phyloP scores from a whole-genome alignment of 31 red algal species.

The Asparagopsis taxiformis region DNA sequence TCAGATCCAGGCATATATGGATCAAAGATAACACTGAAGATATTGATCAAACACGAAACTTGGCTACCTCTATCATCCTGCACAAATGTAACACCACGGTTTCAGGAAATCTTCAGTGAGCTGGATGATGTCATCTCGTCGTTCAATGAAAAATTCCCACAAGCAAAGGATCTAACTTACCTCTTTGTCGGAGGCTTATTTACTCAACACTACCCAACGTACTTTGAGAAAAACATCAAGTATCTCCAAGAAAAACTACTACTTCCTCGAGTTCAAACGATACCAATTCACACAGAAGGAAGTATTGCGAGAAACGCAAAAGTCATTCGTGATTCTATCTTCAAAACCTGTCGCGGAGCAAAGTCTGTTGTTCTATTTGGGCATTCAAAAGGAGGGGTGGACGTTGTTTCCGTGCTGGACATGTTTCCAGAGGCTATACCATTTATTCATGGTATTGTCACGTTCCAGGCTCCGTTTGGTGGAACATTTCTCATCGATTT shows the following conservation, averaged over 20 bases:
- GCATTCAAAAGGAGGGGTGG: constrained; percentile 75
- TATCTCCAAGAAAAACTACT: constrained; percentile 44
- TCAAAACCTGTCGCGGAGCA: constrained; percentile 20
- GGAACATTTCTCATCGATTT: constrained; percentile 69
- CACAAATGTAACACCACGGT: constrained; percentile 30
- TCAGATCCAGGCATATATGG: background rate
- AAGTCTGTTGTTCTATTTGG: constrained; percentile 63
- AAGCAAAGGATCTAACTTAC: constrained; percentile 44
- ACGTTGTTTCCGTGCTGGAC: constrained; percentile 37
- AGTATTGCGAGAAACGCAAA: constrained; percentile 53
- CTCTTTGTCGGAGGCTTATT: constrained; percentile 76
- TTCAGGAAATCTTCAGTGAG: constrained; percentile 24
- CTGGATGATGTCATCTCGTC: background rate
- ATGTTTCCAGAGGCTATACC: constrained; percentile 34
- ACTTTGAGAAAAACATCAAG: constrained; percentile 59
- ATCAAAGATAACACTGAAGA: constrained; percentile 4
- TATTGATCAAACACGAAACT: constrained; percentile 7
- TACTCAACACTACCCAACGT: constrained; percentile 63
- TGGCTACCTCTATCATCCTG: constrained; percentile 5
- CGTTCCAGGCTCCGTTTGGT: constrained; percentile 74
- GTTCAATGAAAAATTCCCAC: constrained; percentile 37
- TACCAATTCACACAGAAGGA: constrained; percentile 72
- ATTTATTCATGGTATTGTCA: constrained; percentile 47
- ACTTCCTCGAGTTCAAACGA: constrained; percentile 23
- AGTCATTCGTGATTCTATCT: constrained; percentile 38